Evolutionary conservation across 169 alveolate genomes (phyloP), one percentile per base, ranked within the genome.

Genomic region (Plasmodium gallinaceum): DNA sequence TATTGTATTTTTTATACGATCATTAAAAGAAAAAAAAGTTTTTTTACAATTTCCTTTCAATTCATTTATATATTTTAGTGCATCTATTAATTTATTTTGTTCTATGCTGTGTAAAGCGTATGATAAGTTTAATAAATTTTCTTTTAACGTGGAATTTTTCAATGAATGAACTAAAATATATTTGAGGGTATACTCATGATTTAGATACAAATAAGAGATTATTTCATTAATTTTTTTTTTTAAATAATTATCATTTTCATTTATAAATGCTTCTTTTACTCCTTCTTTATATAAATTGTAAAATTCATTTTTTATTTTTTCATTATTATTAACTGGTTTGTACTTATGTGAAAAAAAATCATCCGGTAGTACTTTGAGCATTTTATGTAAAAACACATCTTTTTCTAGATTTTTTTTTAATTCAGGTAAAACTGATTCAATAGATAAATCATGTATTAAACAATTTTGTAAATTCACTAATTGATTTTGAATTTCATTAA

Each of bases 271-370:
- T 69, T 69, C 74, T 42, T 57, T 68, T 26, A 83, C 86, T n/a
- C 91, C 32, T 70, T 58, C 72, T 57, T 69, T 58, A 62, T 83
- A 83, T 45, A 83, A 83, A 54, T 5, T 0, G 61, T 69, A 69
- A 83, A 83, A 83, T 69, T 83, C 85, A n/a, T 69, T 83, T 69
- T 83, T 83, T 8, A 83, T 57, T 83, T 83, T 39, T 18, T 83
- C 86, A 18, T 32, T 52, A 20, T 68, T 68, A 70, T 26, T 42
- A 16, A 74, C 42, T 48, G 73, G 73, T 68, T 83, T 83, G 52
- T 37, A 83, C 18, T 16, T 83, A 42, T 48, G 73, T 10, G 91
- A 57, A 69, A 83, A 83, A 7, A 83, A 83, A 48, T 83, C 58
- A 12, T 39, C 60, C 7, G 91, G 85, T 73, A 70, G 43, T 32